Conservation (phyloP, 2,329 filamentous ascomycete species). For the Diaporthe caulivora region DNA sequence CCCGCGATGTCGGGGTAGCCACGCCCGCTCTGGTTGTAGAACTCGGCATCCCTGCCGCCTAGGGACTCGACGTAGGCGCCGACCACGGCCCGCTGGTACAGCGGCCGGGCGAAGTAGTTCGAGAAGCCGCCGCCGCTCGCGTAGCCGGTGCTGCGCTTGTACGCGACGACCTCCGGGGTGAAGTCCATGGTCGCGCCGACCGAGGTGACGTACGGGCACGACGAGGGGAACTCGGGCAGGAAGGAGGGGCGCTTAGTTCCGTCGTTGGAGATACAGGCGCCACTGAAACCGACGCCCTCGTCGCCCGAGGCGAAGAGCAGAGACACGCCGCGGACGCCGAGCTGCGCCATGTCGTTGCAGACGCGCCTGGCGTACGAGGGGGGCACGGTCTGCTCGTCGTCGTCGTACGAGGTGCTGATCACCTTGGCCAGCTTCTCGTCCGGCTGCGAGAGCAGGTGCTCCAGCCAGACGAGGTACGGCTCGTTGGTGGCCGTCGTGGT, state of each 20-base stretch:
- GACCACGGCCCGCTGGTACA: conserved; percentile 59
- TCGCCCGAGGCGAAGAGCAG: conserved; percentile 77
- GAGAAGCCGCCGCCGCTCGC: conserved; percentile 68
- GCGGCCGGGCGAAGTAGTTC: conserved; percentile 59
- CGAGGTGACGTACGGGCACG: conserved; percentile 71
- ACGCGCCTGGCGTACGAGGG: conserved; percentile 64
- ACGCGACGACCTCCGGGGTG: conserved; percentile 44
- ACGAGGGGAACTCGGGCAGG: conserved; percentile 53
- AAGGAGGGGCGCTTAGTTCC: conserved; percentile 53
- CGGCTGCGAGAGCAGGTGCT: conserved; percentile 66
- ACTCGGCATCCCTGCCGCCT: conserved; percentile 55
- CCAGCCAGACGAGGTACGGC: conserved; percentile 59
- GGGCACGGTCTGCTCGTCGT: conserved; percentile 74
- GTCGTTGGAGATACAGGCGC: conserved; percentile 44
- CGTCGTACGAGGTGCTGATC: conserved; percentile 75
- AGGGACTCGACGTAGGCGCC: conserved; percentile 55
- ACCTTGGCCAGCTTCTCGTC: conserved; percentile 68
- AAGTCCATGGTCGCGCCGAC: conserved; percentile 68
- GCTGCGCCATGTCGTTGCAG: conserved; percentile 71
- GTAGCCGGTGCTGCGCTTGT: conserved; percentile 38
- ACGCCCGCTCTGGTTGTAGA: conserved; percentile 60
- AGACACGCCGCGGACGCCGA: conserved; percentile 75
- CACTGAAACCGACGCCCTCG: conserved; percentile 53
- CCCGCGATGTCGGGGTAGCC: conserved; percentile 65
- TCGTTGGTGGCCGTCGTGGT: conserved; percentile 47